Evolutionary conservation across 306 rosid species (phyloP), one percentile per base, ranked within the genome.

Genomic region (Quillaja saponaria): DNA sequence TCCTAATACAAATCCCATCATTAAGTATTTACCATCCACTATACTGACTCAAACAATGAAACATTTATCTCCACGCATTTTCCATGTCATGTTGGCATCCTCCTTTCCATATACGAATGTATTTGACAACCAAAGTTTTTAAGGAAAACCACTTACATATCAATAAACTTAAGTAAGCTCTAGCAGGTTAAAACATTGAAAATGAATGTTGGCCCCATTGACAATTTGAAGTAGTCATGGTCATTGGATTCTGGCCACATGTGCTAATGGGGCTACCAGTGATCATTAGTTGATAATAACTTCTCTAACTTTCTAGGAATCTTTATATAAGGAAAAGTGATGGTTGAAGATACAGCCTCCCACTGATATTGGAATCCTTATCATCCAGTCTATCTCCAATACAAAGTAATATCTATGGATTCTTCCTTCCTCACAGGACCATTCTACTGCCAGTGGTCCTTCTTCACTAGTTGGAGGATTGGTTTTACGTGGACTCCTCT

Each of bases 231-330:
- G 13, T 39, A 28, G 55, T 78, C 76, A 48, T 18, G 64, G 44
- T 69, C 79, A 55, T 63, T 25, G 39, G 70, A 68, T 64, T n/a
- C 49, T 28, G 73, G 62, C 80, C 79, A 64, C 73, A 64, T 25
- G 2, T 6, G 58, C 73, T 59, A 68, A 48, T 73, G 70, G 83
- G 76, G 83, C 67, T 69, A 64, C 62, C 64, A 65, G 68, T 69
- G 78, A 78, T 78, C 79, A 78, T 78, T 78, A 65, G 80, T 11
- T 74, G 79, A 78, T 64, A 78, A 69, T 25, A 56, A 78, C 72
- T 21, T 42, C 49, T 57, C 65, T 74, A 73, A 78, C 72, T 69
- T 73, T 73, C 39, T 49, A 69, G 67, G 80, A 74, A 78, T 73
- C 67, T 58, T 18, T 68, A 46, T 68, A 46, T 68, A 6, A 45